Percentiles rank a stretch among this genome's conserved stretches.
These are phyloP conservation scores for Micromonas pusilla DNA, from an alignment of 139 green algal species.

Conservation along the genomic window DNA sequence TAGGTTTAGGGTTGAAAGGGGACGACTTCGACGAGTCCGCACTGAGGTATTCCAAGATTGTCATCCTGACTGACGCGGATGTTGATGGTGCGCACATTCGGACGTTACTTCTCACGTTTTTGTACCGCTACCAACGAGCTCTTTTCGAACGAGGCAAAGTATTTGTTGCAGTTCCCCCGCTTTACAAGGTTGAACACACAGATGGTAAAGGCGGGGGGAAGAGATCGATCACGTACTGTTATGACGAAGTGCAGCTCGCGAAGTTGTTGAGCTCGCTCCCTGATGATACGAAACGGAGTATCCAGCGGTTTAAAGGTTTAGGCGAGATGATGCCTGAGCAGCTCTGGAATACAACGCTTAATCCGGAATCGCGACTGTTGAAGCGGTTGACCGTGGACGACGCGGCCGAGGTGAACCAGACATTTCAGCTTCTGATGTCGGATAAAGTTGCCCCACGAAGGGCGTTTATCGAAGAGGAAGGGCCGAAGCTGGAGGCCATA, in stretches of 20 bases:
- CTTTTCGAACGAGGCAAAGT: slow-evolving; percentile 65
- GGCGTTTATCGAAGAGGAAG: slow-evolving; percentile 57
- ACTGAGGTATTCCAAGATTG: slow-evolving; percentile 70
- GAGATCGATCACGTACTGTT: slow-evolving; percentile 40
- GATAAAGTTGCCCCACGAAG: slow-evolving; percentile 60
- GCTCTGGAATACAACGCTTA: slow-evolving; percentile 93
- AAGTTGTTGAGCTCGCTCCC: not conserved
- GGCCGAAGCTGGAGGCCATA: slow-evolving; percentile 1
- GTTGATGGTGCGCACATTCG: slow-evolving; percentile 97
- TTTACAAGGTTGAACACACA: slow-evolving; percentile 82
- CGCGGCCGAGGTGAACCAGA: slow-evolving; percentile 65
- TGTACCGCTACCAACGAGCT: slow-evolving; percentile 79
- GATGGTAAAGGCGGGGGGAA: not conserved
- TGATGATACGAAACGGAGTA: not conserved
- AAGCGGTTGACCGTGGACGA: slow-evolving; percentile 64
- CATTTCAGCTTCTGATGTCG: slow-evolving; percentile 87
- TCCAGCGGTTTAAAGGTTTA: slow-evolving; percentile 89
- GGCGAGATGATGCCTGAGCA: slow-evolving; percentile 99
- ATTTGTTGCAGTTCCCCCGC: slow-evolving; percentile 88
- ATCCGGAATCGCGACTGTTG: slow-evolving; percentile 69
- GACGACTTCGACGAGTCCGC: slow-evolving; percentile 35
- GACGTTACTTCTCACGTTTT: slow-evolving; percentile 95
- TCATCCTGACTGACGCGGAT: slow-evolving; percentile 97
- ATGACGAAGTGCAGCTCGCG: slow-evolving; percentile 24
- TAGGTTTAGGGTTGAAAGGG: slow-evolving; percentile 81